Base-by-base conservation (phyloP, 257 asterid species). In the Capsicum rhomboideum region DNA sequence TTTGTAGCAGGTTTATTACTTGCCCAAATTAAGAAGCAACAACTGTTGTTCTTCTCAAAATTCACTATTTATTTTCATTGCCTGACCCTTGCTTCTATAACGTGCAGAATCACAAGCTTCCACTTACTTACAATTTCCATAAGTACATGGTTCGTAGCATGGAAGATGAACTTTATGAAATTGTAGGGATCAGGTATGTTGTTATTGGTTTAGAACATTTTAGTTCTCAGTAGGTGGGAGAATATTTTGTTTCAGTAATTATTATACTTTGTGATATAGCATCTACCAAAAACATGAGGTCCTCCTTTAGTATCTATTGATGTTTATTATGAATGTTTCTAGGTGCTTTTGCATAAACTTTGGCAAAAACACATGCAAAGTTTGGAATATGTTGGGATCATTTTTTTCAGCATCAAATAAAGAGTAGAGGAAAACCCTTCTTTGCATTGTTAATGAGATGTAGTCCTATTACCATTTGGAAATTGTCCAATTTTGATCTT, bases 111-210 rank as follows among this genome's bases (percentile, higher is more conserved):
- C 99, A 95, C 90, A 90, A 87, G 80, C 90, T 95, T 85, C 98
- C 97, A 7, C 83, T 42, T 11, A 80, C 99, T 14, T 95, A 95
- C 82, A 92, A 94, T 85, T 94, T 95, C 83, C 99, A 95, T 83
- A 94, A 94, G 77, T 95, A 95, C 63, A 94, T 95, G 97, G 94
- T 94, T 10, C 93, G 99, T 14, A 94, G 97, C 89, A 95, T 95
- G 99, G 99, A 95, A 91, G 99, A 95, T 26, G 99, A 95, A 85
- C 94, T 94, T 90, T 91, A 90, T 64, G 87, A 91, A 80, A 91
- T 95, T 40, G 99, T 95, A 8, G 98, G 99, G 37, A 95, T 95
- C 88, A 90, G 98, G 98, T 93, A 94, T 69, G 59, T 29, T 31
- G 26, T 23, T 28, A 21, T 37, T 31, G 42, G 10, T 66, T 61